Base-by-base conservation (phyloP, 1,284 basidiomycete species). In the Gomphus sp. region DNA sequence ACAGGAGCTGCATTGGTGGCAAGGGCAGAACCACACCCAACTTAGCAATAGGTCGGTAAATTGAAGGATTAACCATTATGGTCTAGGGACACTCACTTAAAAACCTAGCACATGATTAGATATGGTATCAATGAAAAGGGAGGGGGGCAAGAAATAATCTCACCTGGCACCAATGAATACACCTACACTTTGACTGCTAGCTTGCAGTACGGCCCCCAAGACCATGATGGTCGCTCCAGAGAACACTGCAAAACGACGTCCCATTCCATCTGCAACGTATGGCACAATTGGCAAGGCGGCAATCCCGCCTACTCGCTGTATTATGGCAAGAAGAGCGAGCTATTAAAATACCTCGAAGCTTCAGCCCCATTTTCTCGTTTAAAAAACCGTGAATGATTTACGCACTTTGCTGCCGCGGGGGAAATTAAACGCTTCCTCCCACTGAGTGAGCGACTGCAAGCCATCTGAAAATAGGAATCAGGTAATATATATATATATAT, bases 401-500 rank as follows among this genome's bases (percentile, higher is more conserved):
- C 64, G 61, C 22, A 74, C 70, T 62, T 70, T 71, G 25, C 62
- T 48, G 41, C 67, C 68, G 16, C 53, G 59, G 4, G 69, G 68
- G 50, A 66, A 54, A 57, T 72, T 61, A 66, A 78, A 77, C 7
- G 68, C 70, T 5, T 59, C 55, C 56, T 75, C 68, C 76, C 76
- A 77, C 62, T 74, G 71, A 8, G 64, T 62, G 53, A 76, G 64
- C 25, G 71, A 70, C 60, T 76, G 74, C 41, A 76, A 65, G 49
- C 74, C 74, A 59, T 75, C 70, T 75, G 16, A 31, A 34, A 9
- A 58, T 36, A 16, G 4, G 52, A 10, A 7, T 48, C 18, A 48
- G 28, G 41, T 43, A 5, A 31, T 8, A 9, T 11, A 36, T 28
- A 43, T 12, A 18, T 34, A 36, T 12, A 34, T 28, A 28, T 28